Percentiles rank a stretch among this genome's conserved stretches.
Conservation (phyloP, 139 green algal species). For the Trebouxia sp. region DNA sequence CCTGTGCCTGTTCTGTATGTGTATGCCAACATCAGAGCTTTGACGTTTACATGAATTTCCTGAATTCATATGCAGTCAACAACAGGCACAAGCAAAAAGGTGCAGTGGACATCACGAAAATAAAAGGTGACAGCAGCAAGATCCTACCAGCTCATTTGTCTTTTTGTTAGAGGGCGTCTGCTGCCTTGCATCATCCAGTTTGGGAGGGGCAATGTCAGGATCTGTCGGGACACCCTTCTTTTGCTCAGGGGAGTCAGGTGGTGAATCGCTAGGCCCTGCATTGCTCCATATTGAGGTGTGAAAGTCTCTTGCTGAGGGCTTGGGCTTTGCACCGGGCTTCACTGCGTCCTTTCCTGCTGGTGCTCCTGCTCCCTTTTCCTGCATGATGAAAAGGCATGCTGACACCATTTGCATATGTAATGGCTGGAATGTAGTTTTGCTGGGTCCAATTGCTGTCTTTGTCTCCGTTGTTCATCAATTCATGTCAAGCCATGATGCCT, state of each 20-base stretch:
- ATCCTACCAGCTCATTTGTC: constrained; percentile 16
- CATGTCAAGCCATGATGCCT: too few species aligned
- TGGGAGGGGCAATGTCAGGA: background rate
- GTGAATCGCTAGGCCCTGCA: background rate
- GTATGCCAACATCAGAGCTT: too few species aligned
- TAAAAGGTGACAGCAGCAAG: background rate
- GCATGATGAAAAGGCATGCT: background rate
- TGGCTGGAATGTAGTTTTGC: background rate
- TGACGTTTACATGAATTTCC: too few species aligned
- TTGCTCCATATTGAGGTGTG: background rate
- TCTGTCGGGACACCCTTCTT: background rate
- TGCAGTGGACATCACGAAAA: background rate
- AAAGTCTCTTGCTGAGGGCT: background rate
- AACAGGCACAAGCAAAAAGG: background rate
- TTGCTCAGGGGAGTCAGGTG: background rate
- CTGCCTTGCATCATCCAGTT: background rate
- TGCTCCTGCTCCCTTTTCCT: constrained; percentile 15
- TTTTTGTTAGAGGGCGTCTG: constrained; percentile 23
- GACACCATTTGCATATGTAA: background rate
- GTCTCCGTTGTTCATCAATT: too few species aligned
- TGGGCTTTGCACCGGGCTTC: background rate
- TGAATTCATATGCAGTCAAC: background rate
- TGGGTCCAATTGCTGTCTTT: too few species aligned
- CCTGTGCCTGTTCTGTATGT: too few species aligned
- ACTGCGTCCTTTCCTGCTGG: constrained; percentile 23